These are phyloP conservation scores for Neonectria ditissima DNA, from an alignment of 2,329 filamentous ascomycete species.

Conservation along the genomic window DNA sequence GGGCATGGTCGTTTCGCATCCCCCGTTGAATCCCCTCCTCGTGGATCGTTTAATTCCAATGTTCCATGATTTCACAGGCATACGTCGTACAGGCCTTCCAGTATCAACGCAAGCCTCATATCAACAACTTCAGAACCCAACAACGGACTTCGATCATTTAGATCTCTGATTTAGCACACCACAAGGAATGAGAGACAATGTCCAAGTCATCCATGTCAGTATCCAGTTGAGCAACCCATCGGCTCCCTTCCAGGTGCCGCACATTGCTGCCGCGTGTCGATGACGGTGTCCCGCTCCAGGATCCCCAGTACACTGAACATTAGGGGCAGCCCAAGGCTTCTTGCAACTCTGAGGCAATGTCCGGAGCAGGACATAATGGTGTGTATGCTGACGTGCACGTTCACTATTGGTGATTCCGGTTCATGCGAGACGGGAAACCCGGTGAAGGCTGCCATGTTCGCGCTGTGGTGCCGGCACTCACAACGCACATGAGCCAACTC, in stretches of 20 bases:
- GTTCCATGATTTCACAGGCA: neutral
- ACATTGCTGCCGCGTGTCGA: neutral
- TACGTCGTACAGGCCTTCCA: neutral
- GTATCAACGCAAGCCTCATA: neutral
- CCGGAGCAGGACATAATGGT: neutral
- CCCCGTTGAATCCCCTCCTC: neutral
- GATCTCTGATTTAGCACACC: neutral
- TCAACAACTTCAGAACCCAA: neutral
- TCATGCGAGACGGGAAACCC: slow-evolving; percentile 6
- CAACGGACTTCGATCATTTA: neutral
- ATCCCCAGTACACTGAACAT: neutral
- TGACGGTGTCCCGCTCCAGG: neutral
- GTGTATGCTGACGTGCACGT: slow-evolving; percentile 22
- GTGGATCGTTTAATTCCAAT: neutral
- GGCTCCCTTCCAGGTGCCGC: neutral
- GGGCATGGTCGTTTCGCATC: neutral
- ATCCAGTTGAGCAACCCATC: neutral
- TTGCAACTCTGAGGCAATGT: neutral
- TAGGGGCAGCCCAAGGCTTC: neutral
- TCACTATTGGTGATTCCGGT: slow-evolving; percentile 18
- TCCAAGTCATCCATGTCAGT: neutral
- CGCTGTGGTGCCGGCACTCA: neutral
- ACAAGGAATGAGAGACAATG: neutral
- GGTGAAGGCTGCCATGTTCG: slow-evolving; percentile 4
- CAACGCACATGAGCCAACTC: neutral